phyloP scores from a whole-genome alignment of 2,329 filamentous ascomycete genomes.

The Keithomyces neogunnii region DNA sequence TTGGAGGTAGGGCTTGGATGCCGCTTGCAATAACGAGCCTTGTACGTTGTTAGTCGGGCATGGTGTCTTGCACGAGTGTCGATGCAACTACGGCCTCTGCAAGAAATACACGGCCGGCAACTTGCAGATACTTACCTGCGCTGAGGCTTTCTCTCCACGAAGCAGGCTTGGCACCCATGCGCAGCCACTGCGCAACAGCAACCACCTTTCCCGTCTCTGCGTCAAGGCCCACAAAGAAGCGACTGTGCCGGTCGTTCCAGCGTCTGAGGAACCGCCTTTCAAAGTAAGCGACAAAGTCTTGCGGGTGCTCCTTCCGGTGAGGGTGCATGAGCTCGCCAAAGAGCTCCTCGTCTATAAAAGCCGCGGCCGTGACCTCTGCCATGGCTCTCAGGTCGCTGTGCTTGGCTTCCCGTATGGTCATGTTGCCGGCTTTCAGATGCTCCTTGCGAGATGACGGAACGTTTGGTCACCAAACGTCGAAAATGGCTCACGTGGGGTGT shows the following conservation, averaged over 20 bases:
- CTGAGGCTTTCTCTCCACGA: background rate
- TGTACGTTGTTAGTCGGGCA: background rate
- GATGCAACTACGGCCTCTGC: too few species aligned
- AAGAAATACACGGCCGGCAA: too few species aligned
- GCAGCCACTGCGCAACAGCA: constrained; percentile 11
- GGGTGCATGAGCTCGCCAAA: constrained; percentile 26
- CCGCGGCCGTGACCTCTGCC: constrained; percentile 19
- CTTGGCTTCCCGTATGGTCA: constrained; percentile 8
- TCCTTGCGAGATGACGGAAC: too few species aligned
- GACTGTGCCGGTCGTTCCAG: constrained; percentile 19
- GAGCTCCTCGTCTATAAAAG: constrained; percentile 25
- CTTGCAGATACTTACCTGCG: background rate
- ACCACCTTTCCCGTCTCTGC: constrained; percentile 14
- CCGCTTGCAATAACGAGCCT: background rate
- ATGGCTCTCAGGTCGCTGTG: constrained; percentile 17
- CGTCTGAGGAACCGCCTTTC: constrained; percentile 17
- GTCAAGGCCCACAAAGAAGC: constrained; percentile 18
- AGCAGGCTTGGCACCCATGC: background rate
- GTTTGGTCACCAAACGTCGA: too few species aligned
- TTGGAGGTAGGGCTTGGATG: background rate
- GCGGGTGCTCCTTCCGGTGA: constrained; percentile 20
- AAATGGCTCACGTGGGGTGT: too few species aligned
- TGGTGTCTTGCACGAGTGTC: too few species aligned
- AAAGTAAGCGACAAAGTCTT: constrained; percentile 22
- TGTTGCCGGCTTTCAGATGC: background rate